Evolutionary conservation across 2,329 filamentous ascomycete genomes (phyloP).

Genomic region (Triangularia verruculosa): DNA sequence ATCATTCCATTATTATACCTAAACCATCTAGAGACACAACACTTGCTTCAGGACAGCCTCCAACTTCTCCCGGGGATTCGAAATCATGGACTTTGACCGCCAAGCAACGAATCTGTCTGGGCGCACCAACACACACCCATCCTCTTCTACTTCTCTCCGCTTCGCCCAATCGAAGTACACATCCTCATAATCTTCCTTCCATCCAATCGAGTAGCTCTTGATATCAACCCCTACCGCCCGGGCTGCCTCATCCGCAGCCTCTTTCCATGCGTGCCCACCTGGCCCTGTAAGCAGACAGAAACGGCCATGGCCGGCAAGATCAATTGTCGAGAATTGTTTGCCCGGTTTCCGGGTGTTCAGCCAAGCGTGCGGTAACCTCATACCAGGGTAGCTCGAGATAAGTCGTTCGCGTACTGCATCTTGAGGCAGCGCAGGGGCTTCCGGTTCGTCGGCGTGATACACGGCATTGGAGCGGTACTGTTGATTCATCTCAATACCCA

Average conservation of each 20-base stretch:
- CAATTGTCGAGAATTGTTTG: conserved; percentile 51
- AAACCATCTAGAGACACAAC: conserved; percentile 6
- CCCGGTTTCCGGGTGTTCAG: conserved; percentile 46
- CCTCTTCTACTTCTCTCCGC: conserved; percentile 51
- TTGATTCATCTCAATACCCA: conserved; percentile 60
- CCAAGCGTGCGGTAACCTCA: conserved; percentile 60
- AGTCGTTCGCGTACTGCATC: conserved; percentile 40
- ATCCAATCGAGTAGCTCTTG: conserved; percentile 51
- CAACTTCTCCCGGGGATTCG: conserved; percentile 16
- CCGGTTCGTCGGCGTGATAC: conserved; percentile 41
- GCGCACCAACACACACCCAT: conserved; percentile 54
- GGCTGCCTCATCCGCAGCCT: conserved; percentile 41
- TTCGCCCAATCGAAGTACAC: conserved; percentile 57
- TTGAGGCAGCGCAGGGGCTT: conserved; percentile 26
- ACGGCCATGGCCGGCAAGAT: conserved; percentile 53
- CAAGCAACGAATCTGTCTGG: conserved; percentile 59
- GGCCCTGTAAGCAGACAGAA: conserved; percentile 51
- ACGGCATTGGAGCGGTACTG: conserved; percentile 46
- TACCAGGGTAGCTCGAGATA: conserved; percentile 55
- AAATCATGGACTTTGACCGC: conserved; percentile 29
- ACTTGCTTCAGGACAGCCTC: conserved; percentile 18
- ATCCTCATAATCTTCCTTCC: conserved; percentile 56
- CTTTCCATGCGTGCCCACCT: conserved; percentile 52
- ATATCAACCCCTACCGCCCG: conserved; percentile 44
- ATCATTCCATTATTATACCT: not conserved